Evolutionary conservation across 176 grass and related monocot genomes (phyloP).

Genomic region (Rhipidocladum racemiflorum): DNA sequence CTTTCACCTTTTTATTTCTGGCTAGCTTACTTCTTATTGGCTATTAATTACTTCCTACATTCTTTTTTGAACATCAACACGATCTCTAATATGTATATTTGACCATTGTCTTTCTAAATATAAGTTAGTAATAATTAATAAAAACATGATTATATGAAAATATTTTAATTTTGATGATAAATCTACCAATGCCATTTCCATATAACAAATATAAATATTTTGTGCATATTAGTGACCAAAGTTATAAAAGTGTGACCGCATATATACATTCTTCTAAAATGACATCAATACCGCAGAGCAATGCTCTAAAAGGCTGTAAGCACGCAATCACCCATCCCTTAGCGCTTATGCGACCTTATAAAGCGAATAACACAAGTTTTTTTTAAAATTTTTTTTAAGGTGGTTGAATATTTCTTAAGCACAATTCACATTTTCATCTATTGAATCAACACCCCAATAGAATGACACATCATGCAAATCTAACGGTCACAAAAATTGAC

Average conservation of each 20-base stretch:
- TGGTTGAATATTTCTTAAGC: not conserved
- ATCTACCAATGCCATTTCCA: no score
- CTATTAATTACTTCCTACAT: fast-evolving
- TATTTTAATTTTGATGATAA: no score
- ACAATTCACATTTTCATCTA: not conserved
- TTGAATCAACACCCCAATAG: not conserved
- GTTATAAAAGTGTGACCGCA: no score
- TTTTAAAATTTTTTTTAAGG: not conserved
- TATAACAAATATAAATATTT: no score
- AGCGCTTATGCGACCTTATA: not conserved
- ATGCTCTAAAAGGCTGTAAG: not conserved
- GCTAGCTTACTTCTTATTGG: no score
- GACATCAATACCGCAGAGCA: not conserved
- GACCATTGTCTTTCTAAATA: no score
- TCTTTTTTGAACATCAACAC: no score
- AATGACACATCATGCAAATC: not conserved
- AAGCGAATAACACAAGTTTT: not conserved
- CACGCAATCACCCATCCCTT: not conserved
- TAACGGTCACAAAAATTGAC: not conserved
- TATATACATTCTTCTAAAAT: no score
- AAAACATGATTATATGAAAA: no score
- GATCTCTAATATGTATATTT: no score
- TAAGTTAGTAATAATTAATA: no score
- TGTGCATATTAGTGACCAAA: no score
- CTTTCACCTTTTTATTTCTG: not conserved